Conservation (phyloP, 306 rosid species). For the Prosopis cineraria region DNA sequence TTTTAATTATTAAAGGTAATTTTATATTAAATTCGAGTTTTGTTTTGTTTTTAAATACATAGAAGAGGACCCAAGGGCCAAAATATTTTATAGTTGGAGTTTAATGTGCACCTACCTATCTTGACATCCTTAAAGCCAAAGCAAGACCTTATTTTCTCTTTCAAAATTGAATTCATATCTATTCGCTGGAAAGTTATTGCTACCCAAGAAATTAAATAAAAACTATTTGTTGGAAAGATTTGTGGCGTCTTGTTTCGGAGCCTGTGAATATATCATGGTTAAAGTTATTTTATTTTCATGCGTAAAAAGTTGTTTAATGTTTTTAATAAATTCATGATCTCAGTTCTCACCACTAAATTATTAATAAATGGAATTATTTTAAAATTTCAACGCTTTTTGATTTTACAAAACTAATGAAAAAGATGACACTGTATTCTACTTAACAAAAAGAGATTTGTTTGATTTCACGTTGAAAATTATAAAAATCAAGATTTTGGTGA, state of each 20-base stretch:
- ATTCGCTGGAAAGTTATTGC: slow-evolving; percentile 2
- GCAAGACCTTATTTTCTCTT: slow-evolving; percentile 35
- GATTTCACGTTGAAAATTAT: too few relatives aligned
- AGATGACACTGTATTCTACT: too few relatives aligned
- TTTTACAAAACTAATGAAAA: not conserved
- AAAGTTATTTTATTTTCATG: not conserved
- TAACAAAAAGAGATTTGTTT: too few relatives aligned
- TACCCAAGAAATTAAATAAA: not conserved
- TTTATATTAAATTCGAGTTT: not conserved
- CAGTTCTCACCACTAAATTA: not conserved
- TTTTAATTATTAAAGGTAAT: not conserved
- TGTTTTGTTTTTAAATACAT: not conserved
- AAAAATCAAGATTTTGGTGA: too few relatives aligned
- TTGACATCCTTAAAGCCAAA: slow-evolving; percentile 44
- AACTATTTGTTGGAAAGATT: not conserved
- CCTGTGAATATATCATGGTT: not conserved
- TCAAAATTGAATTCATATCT: slow-evolving; percentile 15
- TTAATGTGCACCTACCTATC: slow-evolving; percentile 43
- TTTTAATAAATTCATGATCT: not conserved
- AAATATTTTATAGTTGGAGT: slow-evolving; percentile 32
- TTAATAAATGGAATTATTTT: not conserved
- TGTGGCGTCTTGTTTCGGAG: slow-evolving; percentile 31
- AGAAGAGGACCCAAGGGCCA: not conserved
- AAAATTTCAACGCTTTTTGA: not conserved
- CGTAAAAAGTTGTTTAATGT: not conserved